These are phyloP conservation scores for Pseudogymnoascus destructans DNA, from an alignment of 2,329 filamentous ascomycete genomes.

Conservation along the genomic window DNA sequence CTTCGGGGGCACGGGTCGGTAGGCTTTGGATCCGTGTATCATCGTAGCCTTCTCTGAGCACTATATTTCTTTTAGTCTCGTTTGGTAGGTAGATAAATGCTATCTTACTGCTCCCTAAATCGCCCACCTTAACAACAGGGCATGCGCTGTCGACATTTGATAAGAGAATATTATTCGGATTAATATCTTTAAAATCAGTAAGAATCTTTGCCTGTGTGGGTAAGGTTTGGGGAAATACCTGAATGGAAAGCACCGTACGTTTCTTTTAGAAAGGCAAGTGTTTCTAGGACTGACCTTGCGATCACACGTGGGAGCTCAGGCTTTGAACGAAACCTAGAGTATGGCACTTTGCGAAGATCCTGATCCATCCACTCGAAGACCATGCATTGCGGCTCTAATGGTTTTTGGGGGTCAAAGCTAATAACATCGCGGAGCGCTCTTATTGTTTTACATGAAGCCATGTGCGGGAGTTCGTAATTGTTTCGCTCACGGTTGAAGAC, in stretches of 20 bases:
- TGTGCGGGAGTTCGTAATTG: constrained; percentile 15
- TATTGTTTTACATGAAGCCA: constrained; percentile 17
- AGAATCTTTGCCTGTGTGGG: background rate
- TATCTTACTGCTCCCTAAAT: constrained; percentile 16
- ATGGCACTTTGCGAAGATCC: constrained; percentile 13
- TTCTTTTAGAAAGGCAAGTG: constrained; percentile 12
- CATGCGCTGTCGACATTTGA: constrained; percentile 14
- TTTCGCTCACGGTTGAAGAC: constrained; percentile 15
- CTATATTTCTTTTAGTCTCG: background rate
- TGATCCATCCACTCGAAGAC: constrained; percentile 22
- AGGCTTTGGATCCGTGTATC: constrained; percentile 6
- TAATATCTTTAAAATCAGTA: constrained; percentile 17
- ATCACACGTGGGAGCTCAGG: constrained; percentile 15
- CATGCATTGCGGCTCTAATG: constrained; percentile 14
- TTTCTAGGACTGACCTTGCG: constrained; percentile 15
- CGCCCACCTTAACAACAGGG: constrained; percentile 18
- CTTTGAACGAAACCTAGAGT: constrained; percentile 11
- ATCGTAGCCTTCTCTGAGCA: constrained; percentile 9
- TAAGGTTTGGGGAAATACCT: constrained; percentile 9
- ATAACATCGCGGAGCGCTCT: constrained; percentile 15
- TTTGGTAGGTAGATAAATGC: background rate
- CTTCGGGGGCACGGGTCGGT: constrained; percentile 10
- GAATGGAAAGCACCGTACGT: constrained; percentile 16
- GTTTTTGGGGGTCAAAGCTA: background rate
- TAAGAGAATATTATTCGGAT: constrained; percentile 19